A percentile compares a stretch with the other conserved stretches of the same genome.
Evolutionary conservation across 805 yeast species (phyloP).

Genomic region (Lachancea sp.): DNA sequence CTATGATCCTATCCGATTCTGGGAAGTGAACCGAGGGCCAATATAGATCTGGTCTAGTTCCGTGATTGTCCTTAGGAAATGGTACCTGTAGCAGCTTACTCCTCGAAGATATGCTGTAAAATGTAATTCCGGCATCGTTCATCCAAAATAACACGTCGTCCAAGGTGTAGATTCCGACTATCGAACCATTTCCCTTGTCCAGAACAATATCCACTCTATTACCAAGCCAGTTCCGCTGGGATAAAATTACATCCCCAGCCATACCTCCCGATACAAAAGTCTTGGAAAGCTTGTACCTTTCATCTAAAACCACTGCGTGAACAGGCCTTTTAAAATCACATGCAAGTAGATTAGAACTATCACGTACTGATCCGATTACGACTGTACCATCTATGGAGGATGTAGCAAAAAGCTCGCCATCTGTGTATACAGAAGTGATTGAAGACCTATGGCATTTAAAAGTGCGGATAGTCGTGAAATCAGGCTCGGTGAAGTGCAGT

Average conservation of each 20-base stretch:
- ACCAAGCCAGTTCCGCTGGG: conserved; percentile 84
- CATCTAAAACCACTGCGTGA: conserved; percentile 77
- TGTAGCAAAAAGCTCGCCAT: conserved; percentile 71
- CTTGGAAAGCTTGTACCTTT: conserved; percentile 53
- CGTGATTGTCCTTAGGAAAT: conserved; percentile 45
- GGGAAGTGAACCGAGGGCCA: conserved; percentile 72
- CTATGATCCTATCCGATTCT: conserved; percentile 56
- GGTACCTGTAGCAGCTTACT: conserved; percentile 45
- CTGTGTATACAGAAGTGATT: conserved; percentile 57
- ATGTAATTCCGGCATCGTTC: conserved; percentile 70
- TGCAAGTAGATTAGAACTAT: conserved; percentile 58
- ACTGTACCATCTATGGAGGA: conserved; percentile 94
- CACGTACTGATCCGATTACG: conserved; percentile 63
- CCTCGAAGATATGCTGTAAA: conserved; percentile 52
- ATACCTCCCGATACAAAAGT: conserved; percentile 85
- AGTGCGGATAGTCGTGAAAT: conserved; percentile 58
- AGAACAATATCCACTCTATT: conserved; percentile 62
- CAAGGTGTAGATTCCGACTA: conserved; percentile 57
- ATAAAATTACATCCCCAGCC: conserved; percentile 70
- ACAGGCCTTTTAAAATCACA: conserved; percentile 84
- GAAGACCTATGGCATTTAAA: conserved; percentile 84
- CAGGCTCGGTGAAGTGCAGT: conserved; percentile 58
- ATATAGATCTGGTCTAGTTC: conserved; percentile 61
- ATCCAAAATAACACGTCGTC: conserved; percentile 75
- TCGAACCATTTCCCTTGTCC: conserved; percentile 59